Conservation (phyloP, 495 filamentous ascomycete species). For the Penicillium salamii region DNA sequence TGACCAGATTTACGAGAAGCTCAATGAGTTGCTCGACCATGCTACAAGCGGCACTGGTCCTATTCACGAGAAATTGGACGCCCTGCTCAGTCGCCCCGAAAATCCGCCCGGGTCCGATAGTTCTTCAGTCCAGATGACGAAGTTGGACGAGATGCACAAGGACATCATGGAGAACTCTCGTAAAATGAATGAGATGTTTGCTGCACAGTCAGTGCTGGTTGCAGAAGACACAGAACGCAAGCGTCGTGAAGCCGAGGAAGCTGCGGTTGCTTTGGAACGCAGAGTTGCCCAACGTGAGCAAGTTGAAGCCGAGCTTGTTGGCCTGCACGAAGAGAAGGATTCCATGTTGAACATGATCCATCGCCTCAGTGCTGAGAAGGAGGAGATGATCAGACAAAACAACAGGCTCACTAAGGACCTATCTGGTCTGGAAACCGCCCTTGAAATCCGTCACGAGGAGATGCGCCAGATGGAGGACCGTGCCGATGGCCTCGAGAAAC, state of each 20-base stretch:
- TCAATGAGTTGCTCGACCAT: conserved; percentile 62
- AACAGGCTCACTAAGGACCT: conserved; percentile 76
- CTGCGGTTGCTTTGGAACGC: conserved; percentile 75
- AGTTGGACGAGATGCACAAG: conserved; percentile 84
- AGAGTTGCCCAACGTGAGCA: conserved; percentile 73
- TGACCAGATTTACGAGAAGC: conserved; percentile 51
- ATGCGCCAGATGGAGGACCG: conserved; percentile 83
- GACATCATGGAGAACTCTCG: conserved; percentile 84
- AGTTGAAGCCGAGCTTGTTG: conserved; percentile 67
- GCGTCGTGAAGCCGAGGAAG: conserved; percentile 79
- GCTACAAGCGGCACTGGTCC: conserved; percentile 52
- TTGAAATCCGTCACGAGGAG: conserved; percentile 85
- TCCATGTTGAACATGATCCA: conserved; percentile 56
- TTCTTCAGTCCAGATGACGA: conserved; percentile 62
- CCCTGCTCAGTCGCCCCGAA: conserved; percentile 28
- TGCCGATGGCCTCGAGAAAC: conserved; percentile 81
- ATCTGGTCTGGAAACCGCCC: conserved; percentile 81
- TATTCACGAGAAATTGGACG: conserved; percentile 69
- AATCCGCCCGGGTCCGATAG: conserved; percentile 34
- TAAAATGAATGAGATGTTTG: conserved; percentile 82
- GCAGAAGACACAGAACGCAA: conserved; percentile 75
- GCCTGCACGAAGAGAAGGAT: conserved; percentile 63
- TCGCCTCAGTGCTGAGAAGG: conserved; percentile 62
- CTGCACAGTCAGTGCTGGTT: conserved; percentile 72
- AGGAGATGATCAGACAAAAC: conserved; percentile 70